phyloP scores from a whole-genome alignment of 2,329 filamentous ascomycete species.

The Aspergillus texensis region DNA sequence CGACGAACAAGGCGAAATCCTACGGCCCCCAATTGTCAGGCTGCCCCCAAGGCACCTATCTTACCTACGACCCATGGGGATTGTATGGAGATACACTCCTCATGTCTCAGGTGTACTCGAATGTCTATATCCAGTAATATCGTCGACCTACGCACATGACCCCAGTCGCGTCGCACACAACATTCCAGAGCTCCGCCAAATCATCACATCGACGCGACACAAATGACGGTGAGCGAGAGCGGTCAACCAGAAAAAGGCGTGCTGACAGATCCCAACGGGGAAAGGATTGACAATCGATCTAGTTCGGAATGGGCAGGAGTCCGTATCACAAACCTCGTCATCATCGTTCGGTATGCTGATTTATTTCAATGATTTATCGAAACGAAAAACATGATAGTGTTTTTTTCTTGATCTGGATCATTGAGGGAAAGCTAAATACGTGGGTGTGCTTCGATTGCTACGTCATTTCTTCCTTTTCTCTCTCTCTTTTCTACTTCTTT shows the following conservation, averaged over 20 bases:
- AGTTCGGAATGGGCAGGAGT: neutral
- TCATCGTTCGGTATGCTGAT: neutral
- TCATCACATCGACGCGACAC: neutral
- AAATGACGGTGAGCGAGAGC: constrained; percentile 1
- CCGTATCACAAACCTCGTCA: neutral
- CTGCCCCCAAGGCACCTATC: neutral
- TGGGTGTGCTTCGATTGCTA: neutral
- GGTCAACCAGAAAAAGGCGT: neutral
- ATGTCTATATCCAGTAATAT: neutral
- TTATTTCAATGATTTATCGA: neutral
- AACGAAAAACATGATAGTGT: too few relatives aligned
- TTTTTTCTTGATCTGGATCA: neutral
- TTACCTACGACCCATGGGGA: neutral
- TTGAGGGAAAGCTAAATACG: neutral
- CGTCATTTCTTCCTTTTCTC: neutral
- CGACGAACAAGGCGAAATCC: neutral
- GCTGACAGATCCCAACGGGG: neutral
- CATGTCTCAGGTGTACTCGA: neutral
- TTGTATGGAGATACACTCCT: too few relatives aligned
- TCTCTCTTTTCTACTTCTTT: neutral
- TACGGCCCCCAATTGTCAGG: neutral
- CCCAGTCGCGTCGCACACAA: neutral
- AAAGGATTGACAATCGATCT: neutral
- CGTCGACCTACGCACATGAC: constrained; percentile 3
- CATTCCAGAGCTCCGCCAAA: neutral